Evolutionary conservation across 176 grass and related monocot genomes (phyloP), one percentile per base, ranked within the genome.

Genomic region (Triticum urartu): DNA sequence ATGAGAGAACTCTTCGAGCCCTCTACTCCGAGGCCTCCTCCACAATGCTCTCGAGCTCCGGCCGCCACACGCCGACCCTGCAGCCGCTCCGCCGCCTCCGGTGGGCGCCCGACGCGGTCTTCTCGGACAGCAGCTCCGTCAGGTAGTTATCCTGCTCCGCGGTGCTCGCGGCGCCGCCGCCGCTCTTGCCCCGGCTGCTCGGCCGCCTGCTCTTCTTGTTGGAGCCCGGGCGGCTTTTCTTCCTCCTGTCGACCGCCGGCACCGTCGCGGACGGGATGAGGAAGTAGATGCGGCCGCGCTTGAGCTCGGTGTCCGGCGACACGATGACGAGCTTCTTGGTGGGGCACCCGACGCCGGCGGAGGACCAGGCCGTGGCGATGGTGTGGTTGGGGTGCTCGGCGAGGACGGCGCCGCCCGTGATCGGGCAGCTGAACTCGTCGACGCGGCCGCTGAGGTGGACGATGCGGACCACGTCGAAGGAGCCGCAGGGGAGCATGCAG

Each of bases 231-330:
- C 35, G 45, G 63, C 61, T 92, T 80, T 91, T 94, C 78, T 54
- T 79, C 87, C 87, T 73, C 85, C 87, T 77, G 72, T 88, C 72
- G 58, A 70, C 78, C 5, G 84, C 83, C 10, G 93, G 86, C 24
- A 94, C 28, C 1, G 96, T 92, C 1, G 91, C 89, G 13, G 83
- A 89, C 13, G 96, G 93, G 78, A 98, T 95, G 72, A 98, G 88
- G 76, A 95, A 95, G 83, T 98, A 98, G 74, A 98, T 94, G 77
- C 86, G 81, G n/a, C 96, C 96, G 50, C 93, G 82, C 86, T 95
- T 98, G 69, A 98, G 96, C 59, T 98, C 96, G 10, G 96, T 80
- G 40, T 95, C 93, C 2, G 90, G 84, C 11, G 96, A 94, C 9
- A 95, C 86, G 91, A 94, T 89, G 79, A 93, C 86, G 71, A 98